phyloP scores from a whole-genome alignment of 768 basidiomycete species.

The Leucocoprinus sp. region DNA sequence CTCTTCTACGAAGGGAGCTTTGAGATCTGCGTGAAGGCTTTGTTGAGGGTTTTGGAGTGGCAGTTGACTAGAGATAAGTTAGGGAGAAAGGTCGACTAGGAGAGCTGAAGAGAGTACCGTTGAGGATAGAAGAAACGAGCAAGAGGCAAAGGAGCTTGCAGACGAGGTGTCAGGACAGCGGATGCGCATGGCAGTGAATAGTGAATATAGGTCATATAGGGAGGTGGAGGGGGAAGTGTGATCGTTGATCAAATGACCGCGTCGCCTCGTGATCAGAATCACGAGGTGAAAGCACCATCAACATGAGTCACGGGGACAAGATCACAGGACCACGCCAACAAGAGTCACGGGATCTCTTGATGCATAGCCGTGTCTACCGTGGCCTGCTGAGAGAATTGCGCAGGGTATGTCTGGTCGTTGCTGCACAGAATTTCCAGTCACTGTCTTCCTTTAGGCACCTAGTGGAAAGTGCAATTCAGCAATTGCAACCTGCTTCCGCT shows the following conservation, averaged over 20 bases:
- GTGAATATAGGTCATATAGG: conserved; percentile 6
- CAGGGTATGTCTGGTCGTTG: no score
- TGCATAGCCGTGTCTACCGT: conserved; percentile 42
- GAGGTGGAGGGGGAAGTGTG: not conserved
- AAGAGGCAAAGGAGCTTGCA: not conserved
- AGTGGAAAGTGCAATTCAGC: conserved; percentile 31
- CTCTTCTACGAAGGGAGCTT: conserved; percentile 8
- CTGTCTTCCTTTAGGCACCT: no score
- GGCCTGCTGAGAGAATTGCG: conserved; percentile 44
- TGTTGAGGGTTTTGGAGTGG: no score
- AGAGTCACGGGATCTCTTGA: no score
- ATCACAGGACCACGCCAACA: no score
- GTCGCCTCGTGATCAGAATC: conserved; percentile 1
- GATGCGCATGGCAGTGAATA: conserved; percentile 4
- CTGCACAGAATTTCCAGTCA: no score
- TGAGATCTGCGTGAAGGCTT: conserved; percentile 2
- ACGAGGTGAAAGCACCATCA: no score
- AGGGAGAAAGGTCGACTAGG: no score
- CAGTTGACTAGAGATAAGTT: no score
- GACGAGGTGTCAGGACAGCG: conserved; percentile 8
- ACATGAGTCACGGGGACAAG: no score
- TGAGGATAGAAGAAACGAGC: not conserved
- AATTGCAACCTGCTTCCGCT: conserved; percentile 45
- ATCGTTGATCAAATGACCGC: no score
- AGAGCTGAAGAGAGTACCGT: conserved; percentile 3